Base-by-base conservation (phyloP, 768 basidiomycete genomes). In the Mycena rosella region DNA sequence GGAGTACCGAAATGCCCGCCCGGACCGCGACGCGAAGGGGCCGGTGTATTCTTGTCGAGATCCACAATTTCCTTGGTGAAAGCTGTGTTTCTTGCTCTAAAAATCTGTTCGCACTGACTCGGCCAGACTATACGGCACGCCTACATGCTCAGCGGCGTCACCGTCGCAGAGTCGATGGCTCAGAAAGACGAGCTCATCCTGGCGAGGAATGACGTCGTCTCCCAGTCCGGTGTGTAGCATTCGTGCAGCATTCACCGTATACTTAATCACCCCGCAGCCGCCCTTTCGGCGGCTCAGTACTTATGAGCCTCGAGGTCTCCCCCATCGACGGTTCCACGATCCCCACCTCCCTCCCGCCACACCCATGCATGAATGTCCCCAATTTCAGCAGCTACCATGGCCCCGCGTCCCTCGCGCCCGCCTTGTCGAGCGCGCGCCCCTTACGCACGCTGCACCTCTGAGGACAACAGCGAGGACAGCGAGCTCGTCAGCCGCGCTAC, bases 151-250 rank as follows among this genome's bases (percentile, higher is more conserved):
- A 85, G 86, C 40, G 98, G 98, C 74, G 95, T 55, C 93, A 93
- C n/a, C n/a, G n/a, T n/a, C n/a, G n/a, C n/a, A n/a, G n/a, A n/a
- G n/a, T n/a, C n/a, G n/a, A n/a, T n/a, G 82, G 84, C 89, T 36
- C 95, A 96, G 81, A 97, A 98, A 85, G 96, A 98, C 74, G 96
- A 97, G 83, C 85, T 98, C 67, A 92, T 96, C 74, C 83, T 99
- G 30, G 91, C 95, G 83, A 98, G 97, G n/a, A n/a, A n/a, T n/a
- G n/a, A n/a, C 54, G 96, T 95, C 78, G n/a, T n/a, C n/a, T n/a
- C n/a, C n/a, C n/a, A n/a, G n/a, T n/a, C n/a, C n/a, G n/a, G n/a
- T n/a, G n/a, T n/a, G n/a, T n/a, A n/a, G n/a, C n/a, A n/a, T n/a
- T n/a, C n/a, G n/a, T n/a, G n/a, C n/a, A n/a, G n/a, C n/a, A n/a